Evolutionary conservation across 1,139 yeast genomes (phyloP), one percentile per base, ranked within the genome.

Genomic region (Pichia sp.): DNA sequence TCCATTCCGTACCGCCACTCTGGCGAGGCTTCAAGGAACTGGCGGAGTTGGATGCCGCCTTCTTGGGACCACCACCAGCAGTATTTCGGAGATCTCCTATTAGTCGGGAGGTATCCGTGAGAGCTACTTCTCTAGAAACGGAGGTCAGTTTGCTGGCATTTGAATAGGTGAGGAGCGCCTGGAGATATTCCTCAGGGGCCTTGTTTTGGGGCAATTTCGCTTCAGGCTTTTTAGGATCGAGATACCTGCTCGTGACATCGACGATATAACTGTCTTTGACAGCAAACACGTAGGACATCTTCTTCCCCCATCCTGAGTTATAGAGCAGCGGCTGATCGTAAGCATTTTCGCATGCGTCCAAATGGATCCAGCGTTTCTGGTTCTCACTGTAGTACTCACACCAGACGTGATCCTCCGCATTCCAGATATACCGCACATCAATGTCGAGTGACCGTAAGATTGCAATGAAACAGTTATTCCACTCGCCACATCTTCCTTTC

Each of bases 391-490:
- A 92, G 62, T 87, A 85, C 67, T 92, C 99, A 64, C 95, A 86
- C 99, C 98, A 92, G 0, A 89, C 97, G 67, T 92, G 99, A 66
- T 92, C 98, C 67, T 92, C 99, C 5, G 80, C 75, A 67, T 91
- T 91, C 95, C 95, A 88, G 2, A 91, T 75, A 66, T 86, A 91
- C 54, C 99, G 71, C 0, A 78, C 75, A 42, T 80, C 74, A 7
- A 83, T 71, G 1, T 87, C 90, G 42, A 91, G 71, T 0, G 96
- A 83, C 45, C 83, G 76, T 56, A 92, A 72, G 3, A 91, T 71
- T 46, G 90, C 73, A 53, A 88, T 77, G 66, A 92, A 91, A 60
- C 95, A 81, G 64, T 88, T 87, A 55, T 92, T 95, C 96, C 96
- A 92, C 68, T 92, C 99, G 2, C 99, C 99, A 71, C 99, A 92